These are phyloP conservation scores for Kokia cookei DNA, from an alignment of 441 rosid genomes.

Conservation along the genomic window DNA sequence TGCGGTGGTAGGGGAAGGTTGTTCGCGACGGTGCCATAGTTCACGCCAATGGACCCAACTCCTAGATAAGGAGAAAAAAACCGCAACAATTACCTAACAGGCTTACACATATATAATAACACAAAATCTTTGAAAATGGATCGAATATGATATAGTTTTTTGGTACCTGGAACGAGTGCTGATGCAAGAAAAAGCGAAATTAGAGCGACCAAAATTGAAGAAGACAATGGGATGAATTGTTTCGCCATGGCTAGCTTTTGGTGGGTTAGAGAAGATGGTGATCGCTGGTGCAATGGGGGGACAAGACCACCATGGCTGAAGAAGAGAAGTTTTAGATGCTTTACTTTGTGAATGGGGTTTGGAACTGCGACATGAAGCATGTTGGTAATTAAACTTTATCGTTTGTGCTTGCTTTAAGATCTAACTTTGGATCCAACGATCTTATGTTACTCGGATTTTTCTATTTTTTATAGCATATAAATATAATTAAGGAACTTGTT, in stretches of 20 bases:
- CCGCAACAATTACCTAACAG: not conserved
- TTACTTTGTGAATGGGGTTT: conserved; percentile 40
- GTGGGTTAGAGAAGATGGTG: not conserved
- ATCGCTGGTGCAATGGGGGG: conserved; percentile 3
- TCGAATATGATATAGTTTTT: not conserved
- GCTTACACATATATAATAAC: not conserved
- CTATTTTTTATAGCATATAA: not conserved
- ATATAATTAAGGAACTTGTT: not conserved
- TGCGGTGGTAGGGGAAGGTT: conserved; percentile 65
- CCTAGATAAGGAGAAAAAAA: conserved; percentile 12
- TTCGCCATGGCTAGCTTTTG: conserved; percentile 7
- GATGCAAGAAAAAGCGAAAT: conserved; percentile 13
- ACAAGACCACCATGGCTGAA: conserved; percentile 10
- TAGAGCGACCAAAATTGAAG: not conserved
- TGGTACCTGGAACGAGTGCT: conserved; percentile 19
- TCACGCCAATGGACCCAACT: conserved; percentile 48
- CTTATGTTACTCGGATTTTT: not conserved
- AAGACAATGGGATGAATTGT: conserved; percentile 8
- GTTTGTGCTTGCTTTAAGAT: conserved; percentile 5
- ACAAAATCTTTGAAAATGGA: not conserved
- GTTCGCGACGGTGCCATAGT: conserved; percentile 70
- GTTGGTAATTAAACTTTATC: not conserved
- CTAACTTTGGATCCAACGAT: not conserved
- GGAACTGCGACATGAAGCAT: not conserved
- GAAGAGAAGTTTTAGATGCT: conserved; percentile 34